Evolutionary conservation across 495 filamentous ascomycete species (phyloP), one percentile per base, ranked within the genome.

Genomic region (Penicillium ucsense): DNA sequence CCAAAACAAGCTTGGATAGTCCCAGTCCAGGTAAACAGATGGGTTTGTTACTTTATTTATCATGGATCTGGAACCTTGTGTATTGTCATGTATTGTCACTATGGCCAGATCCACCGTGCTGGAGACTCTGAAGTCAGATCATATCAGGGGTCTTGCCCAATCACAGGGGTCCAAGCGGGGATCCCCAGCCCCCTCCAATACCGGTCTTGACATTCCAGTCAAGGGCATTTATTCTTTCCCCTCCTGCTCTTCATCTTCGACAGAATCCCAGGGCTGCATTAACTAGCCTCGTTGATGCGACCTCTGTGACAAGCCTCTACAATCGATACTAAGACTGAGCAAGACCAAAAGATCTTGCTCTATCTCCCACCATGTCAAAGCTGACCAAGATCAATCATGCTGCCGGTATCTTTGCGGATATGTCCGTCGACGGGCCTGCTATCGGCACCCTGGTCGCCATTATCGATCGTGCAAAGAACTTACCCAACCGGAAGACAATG

Each of bases 401-500:
- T 3, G 88, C 94, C 1, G 92, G 92, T 57, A 94, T 99, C 61
- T 99, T 83, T 67, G 85, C 90, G 1, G 94, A 97, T 70, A 90
- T 94, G 82, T 89, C 82, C 38, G 78, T 95, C 46, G 92, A 99
- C 67, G 92, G 92, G 1, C 92, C 92, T 4, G 79, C 89, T 36
- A 95, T 97, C 62, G 92, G 92, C 35, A 96, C 89, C 0, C 73
- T 99, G 53, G 88, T 99, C 39, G 76, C 89, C 35, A 81, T 99
- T 51, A 76, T 99, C 51, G 94, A 99, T 65, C 78, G 86, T 40
- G 88, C 85, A 6, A 97, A 94, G 77, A 99, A 99, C 62, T 72
- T 99, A 46, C 92, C 94, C 36, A 99, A 97, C 65, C 72, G 88
- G 50, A 91, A 91, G 72, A 88, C 88, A 3, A 94, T 97, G 75